Base-by-base conservation (phyloP, 1,139 yeast genomes). In the Kodamaea alishanica region DNA sequence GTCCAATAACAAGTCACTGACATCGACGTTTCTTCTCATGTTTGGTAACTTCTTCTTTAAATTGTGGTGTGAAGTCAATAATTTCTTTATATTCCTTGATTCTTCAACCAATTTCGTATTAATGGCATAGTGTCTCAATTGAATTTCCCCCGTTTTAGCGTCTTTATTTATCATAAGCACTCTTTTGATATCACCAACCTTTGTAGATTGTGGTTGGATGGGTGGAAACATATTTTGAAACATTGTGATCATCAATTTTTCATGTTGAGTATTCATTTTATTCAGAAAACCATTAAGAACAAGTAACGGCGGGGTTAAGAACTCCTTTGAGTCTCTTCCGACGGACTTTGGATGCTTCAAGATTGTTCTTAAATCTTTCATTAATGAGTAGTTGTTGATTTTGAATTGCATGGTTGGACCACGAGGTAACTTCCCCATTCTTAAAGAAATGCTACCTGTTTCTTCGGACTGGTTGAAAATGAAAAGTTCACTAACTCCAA, bases 161-260 rank as follows among this genome's bases (percentile, higher is more conserved):
- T 83, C 83, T 55, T 82, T 85, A 58, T 84, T 83, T 44, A 94
- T 67, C 77, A 94, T 75, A 53, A 94, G 68, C 7, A 94, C 97
- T 52, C 99, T 74, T 54, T 81, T 83, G 45, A 94, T 90, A 1
- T 84, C 70, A 31, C 73, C 67, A 25, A 92, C 83, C 48, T 79
- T 81, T 26, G 95, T 87, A 45, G 69, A 67, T 46, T 84, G 84
- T 20, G 96, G 96, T 42, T 83, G 80, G 51, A 94, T 83, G 15
- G 98, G 89, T 5, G 99, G 99, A 60, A 92, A 89, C 79, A 92
- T 80, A 65, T 89, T 89, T 61, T 92, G 98, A 65, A 94, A 88
- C 68, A 90, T 82, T 2, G 97, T 87, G 26, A 95, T 80, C 48
- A 90, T 62, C 49, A 92, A 73, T 51, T 87, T 86, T 60, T 92